Base-by-base conservation (phyloP, 78 protist genomes). In the Dictyostelium brefeldianum region DNA sequence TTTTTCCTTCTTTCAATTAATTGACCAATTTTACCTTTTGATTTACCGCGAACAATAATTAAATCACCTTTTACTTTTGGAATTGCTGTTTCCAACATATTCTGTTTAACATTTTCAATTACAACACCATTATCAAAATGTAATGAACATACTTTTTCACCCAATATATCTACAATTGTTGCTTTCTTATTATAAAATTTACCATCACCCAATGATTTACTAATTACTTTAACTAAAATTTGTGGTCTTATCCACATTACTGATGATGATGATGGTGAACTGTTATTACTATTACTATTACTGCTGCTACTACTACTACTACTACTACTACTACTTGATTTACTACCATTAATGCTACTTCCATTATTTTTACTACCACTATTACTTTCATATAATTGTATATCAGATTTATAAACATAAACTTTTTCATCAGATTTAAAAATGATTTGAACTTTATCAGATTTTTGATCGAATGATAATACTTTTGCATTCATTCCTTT, bases 101-200 rank as follows among this genome's bases (percentile, higher is more conserved):
- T 71, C 36, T 90, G 89, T 57, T 81, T 80, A 9, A 90, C 79
- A 62, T 90, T 80, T n/a, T 90, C 89, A 29, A 90, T 3, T 9
- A 90, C 80, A 2, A 20, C 43, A 11, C 95, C 95, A 62, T 57
- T 70, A 48, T 78, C 80, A 25, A 89, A 47, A 67, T 81, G 80
- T 47, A 90, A 56, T n/a, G 47, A 31, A 69, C 90, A 80, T 56
- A 89, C 2, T 5, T 79, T 77, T 11, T 90, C 90, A 47, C 90
- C 95, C 8, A 46, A 22, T 59, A 92, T 73, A 82, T 81, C 84
- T 15, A 83, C 3, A n/a, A 81, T 41, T 18, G 57, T 80, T 22
- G 85, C 96, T 69, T 94, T 94, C n/a, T 53, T 62, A 46, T 80
- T 80, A 81, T 94, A 85, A 48, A 74, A 87, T 47, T 53, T 67